Base-by-base conservation (phyloP, 176 grass and related monocot genomes). In the Saccharum officinarum region DNA sequence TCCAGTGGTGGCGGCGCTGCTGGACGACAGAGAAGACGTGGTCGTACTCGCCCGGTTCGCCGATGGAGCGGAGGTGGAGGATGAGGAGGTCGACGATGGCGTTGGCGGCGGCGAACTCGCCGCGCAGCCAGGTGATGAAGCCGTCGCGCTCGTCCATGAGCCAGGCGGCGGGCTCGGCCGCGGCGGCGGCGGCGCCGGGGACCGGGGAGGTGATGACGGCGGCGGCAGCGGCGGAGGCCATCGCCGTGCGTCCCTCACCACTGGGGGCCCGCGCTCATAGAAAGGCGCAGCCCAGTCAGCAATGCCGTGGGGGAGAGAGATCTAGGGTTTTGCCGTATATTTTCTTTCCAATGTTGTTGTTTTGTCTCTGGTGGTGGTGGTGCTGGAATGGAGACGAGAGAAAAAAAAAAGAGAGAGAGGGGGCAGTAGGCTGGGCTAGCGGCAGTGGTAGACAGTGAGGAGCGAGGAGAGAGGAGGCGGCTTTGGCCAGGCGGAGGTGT, bases 81-180 rank as follows among this genome's bases (percentile, higher is more conserved):
- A 99, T 11, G 73, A 99, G 80, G 28, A 89, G 86, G 47, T 99
- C 97, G 47, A 99, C 86, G 77, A 99, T 88, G 81, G 93, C 91
- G 84, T 99, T 99, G 34, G 97, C 88, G 33, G 97, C 97, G 3
- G 97, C 93, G 83, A 99, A 99, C 90, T 99, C 97, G 20, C 87
- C 91, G 14, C 93, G 82, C 64, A 99, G 81, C 97, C 97, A 99
- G 23, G 92, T 89, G 81, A 99, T 95, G 84, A 95, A 96, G 41
- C 90, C 88, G 41, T 99, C 97, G 25, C 93, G 82, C 81, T 99
- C 93, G 71, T 99, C 86, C 86, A 86, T 31, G 68, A 85, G 37
- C 85, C 86, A 85, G 60, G 65, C 83, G 4, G 69, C 69, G 9
- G 84, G 75, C 79, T 92, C 86, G 6, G 41, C 54, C 6, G 64